Percentiles rank a stretch among this genome's conserved stretches.
These are phyloP conservation scores for Arthroderma uncinatum DNA, from an alignment of 2,329 filamentous ascomycete genomes.

Conservation along the genomic window DNA sequence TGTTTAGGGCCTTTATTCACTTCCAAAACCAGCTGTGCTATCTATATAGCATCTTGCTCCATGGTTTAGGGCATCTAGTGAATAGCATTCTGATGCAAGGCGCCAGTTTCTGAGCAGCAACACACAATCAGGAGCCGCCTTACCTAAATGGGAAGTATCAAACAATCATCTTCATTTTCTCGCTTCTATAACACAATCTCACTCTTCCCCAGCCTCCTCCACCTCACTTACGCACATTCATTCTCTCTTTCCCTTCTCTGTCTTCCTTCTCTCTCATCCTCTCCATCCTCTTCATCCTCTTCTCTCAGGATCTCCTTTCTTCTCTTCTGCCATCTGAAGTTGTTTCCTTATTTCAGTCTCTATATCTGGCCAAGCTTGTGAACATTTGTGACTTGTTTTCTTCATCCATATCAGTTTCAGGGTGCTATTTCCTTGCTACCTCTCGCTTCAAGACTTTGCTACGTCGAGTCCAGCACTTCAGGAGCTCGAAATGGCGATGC, in stretches of 20 bases:
- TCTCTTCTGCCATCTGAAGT: slow-evolving; percentile 1
- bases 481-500: slow-evolving; percentile 4
- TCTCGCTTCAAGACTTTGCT: neutral
- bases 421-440: slow-evolving; percentile 8
- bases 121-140: neutral
- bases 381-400: neutral
- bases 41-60: neutral
- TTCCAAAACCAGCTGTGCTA: neutral
- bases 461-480: neutral
- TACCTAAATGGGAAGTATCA: slow-evolving; percentile 4
- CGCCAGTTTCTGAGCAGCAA: neutral
- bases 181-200: slow-evolving; percentile 8
- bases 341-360: neutral
- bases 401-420: slow-evolving; percentile 6
- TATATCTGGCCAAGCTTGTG: neutral
- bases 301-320: slow-evolving; percentile 4
- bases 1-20: neutral
- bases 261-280: neutral
- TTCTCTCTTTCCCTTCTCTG: neutral
- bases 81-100: neutral
- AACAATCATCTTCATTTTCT: neutral
- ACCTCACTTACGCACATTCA: neutral
- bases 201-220: slow-evolving; percentile 8
- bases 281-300: neutral
- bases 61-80: neutral